A percentile compares a stretch with the other conserved stretches of the same genome.
Evolutionary conservation across 495 filamentous ascomycete species (phyloP).

Genomic region (Cairneyella variabilis): DNA sequence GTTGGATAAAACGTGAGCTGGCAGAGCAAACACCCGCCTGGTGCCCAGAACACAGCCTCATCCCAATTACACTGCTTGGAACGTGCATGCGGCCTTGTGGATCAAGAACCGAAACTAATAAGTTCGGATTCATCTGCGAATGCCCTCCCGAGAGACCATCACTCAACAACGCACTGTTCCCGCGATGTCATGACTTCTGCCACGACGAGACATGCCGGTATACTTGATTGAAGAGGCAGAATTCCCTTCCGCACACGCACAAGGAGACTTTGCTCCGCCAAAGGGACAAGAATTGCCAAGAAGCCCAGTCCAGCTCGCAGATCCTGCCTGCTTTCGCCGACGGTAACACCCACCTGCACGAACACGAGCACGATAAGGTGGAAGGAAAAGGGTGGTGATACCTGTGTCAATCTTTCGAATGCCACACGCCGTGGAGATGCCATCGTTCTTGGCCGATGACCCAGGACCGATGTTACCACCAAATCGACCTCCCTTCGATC

Average conservation of each 20-base stretch:
- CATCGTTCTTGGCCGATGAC: constrained; percentile 53
- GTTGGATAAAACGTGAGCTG: too few species aligned
- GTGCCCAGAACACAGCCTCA: background rate
- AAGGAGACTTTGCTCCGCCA: constrained; percentile 3
- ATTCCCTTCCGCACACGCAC: background rate
- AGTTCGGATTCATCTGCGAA: background rate
- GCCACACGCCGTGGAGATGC: constrained; percentile 44
- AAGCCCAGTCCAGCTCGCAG: constrained; percentile 12
- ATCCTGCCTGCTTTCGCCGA: constrained; percentile 17
- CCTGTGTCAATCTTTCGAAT: constrained; percentile 20
- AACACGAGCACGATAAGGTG: constrained; percentile 2
- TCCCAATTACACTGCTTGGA: background rate
- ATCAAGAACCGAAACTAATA: background rate
- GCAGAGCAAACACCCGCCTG: too few species aligned
- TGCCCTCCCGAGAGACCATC: background rate
- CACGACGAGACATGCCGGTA: constrained; percentile 18
- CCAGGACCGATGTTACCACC: constrained; percentile 35
- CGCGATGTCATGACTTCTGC: background rate
- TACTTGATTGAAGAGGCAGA: constrained; percentile 5
- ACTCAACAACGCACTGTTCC: background rate
- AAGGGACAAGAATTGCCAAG: constrained; percentile 15
- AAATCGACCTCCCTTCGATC: constrained; percentile 30
- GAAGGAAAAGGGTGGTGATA: constrained; percentile 24
- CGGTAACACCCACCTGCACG: background rate
- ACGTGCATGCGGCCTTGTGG: background rate